phyloP scores from a whole-genome alignment of 2,329 filamentous ascomycete genomes.

The Karstenula rhodostoma region DNA sequence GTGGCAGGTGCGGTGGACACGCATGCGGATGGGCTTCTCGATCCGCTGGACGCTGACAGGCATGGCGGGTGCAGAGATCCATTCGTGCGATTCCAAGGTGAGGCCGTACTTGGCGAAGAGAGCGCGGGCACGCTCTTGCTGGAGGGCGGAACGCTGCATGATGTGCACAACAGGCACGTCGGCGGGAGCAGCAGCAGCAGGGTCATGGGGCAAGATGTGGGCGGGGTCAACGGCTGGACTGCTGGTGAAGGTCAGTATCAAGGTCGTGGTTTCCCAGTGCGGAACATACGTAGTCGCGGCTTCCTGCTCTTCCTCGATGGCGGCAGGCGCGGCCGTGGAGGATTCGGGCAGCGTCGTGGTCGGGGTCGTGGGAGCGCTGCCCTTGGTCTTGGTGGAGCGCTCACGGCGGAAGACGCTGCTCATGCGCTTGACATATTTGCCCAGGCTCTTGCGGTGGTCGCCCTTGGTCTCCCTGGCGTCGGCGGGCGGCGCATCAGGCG shows the following conservation, averaged over 20 bases:
- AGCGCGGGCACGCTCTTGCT: slow-evolving; percentile 50
- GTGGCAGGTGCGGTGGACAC: slow-evolving; percentile 82
- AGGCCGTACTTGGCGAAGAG: slow-evolving; percentile 56
- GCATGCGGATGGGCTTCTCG: slow-evolving; percentile 80
- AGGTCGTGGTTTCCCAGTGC: neutral
- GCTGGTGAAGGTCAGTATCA: slow-evolving; percentile 8
- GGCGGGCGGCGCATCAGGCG: slow-evolving; percentile 22
- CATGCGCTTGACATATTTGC: slow-evolving; percentile 52
- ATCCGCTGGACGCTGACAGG: slow-evolving; percentile 60
- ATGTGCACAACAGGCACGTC: neutral
- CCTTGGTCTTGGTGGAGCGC: slow-evolving; percentile 33
- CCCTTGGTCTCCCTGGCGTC: slow-evolving; percentile 30
- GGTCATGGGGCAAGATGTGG: slow-evolving; percentile 3
- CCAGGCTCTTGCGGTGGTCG: slow-evolving; percentile 45
- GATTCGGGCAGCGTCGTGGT: slow-evolving; percentile 10
- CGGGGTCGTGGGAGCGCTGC: slow-evolving; percentile 22
- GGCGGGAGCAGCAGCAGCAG: slow-evolving; percentile 18
- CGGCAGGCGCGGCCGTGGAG: slow-evolving; percentile 6
- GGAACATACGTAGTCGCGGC: slow-evolving; percentile 23
- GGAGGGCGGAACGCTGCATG: slow-evolving; percentile 44
- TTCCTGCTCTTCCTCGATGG: slow-evolving; percentile 15
- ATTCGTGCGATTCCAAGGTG: slow-evolving; percentile 50
- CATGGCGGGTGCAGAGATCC: slow-evolving; percentile 37
- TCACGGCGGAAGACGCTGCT: slow-evolving; percentile 49
- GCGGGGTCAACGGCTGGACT: slow-evolving; percentile 22